Base-by-base conservation (phyloP, 805 yeast genomes). In the Pichia kluyveri region DNA sequence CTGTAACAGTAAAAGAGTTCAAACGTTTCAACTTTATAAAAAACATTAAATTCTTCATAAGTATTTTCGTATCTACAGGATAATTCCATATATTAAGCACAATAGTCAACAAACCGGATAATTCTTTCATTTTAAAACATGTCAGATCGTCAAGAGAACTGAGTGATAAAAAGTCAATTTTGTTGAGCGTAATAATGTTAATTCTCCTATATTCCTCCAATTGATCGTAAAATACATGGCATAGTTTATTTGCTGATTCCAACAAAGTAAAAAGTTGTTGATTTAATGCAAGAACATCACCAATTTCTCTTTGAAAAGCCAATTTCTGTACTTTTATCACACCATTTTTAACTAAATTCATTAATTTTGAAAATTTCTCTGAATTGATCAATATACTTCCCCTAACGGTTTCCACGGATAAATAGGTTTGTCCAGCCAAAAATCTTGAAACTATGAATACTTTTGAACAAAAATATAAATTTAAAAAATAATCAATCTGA, bases 151-250 rank as follows among this genome's bases (percentile, higher is more conserved):
- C 44, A 3, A 42, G 19, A 2, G 47, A 23, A 11, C 46, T 19
- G 12, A 47, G 10, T 11, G 50, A 47, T 26, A 47, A 18, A 23
- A 37, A 47, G 15, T 36, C 37, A 31, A 47, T 19, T 30, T 43
- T 47, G 4, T 23, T 37, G 8, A 43, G 18, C 10, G 43, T 19
- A 2, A 7, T 15, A 8, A 10, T 11, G n/a, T 40, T 41, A 44
- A 38, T 40, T 9, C 37, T 36, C 18, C 40, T 47, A 11, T 39
- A 30, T 38, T 47, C 47, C 15, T 40, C 5, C 15, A 47, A 7
- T 40, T 47, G 47, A 7, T 36, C 28, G 36, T 47, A 47, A 18
- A 40, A 40, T 12, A 47, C 47, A 43, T 30, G 18, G 36, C 44
- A 43, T 8, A 47, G 15, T 17, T 30, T 40, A 4, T 30, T 15